phyloP scores from a whole-genome alignment of 73 alveolate genomes.

The Diophrys appendiculata region DNA sequence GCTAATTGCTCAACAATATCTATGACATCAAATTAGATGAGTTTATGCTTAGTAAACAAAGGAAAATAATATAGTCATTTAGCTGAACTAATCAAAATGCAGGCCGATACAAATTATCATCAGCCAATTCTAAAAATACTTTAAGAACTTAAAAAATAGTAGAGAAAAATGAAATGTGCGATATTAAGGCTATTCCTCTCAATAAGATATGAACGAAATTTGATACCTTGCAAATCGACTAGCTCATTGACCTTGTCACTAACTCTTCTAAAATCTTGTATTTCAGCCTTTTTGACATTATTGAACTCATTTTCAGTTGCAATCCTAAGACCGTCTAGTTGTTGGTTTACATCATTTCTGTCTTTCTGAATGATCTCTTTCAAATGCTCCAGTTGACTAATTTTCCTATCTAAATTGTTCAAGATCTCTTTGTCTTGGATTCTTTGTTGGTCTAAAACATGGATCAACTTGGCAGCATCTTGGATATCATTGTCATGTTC shows the following conservation, averaged over 20 bases:
- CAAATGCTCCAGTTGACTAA: background rate
- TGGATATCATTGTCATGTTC: conserved; percentile 25
- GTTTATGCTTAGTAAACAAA: too few species aligned
- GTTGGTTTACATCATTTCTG: background rate
- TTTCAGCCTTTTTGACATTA: conserved; percentile 21
- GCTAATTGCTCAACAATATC: conserved; percentile 24
- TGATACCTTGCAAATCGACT: conserved; percentile 1
- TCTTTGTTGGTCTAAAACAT: conserved; percentile 7
- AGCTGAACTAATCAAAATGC: too few species aligned
- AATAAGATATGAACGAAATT: too few species aligned
- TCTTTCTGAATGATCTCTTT: background rate
- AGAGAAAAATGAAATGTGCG: too few species aligned
- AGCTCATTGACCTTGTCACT: conserved; percentile 1
- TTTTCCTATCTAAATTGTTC: background rate
- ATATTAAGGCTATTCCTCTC: too few species aligned
- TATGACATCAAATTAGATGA: too few species aligned
- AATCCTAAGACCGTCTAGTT: conserved; percentile 13
- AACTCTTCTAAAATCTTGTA: conserved; percentile 1
- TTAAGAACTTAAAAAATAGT: too few species aligned
- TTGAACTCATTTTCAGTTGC: conserved; percentile 17
- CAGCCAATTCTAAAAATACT: too few species aligned
- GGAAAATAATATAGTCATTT: too few species aligned
- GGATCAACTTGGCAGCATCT: conserved; percentile 23
- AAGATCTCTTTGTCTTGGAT: conserved; percentile 11
- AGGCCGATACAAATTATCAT: too few species aligned